Evolutionary conservation across 352 stramenopile genomes (phyloP).

Genomic region (Phytophthora aleatoria): DNA sequence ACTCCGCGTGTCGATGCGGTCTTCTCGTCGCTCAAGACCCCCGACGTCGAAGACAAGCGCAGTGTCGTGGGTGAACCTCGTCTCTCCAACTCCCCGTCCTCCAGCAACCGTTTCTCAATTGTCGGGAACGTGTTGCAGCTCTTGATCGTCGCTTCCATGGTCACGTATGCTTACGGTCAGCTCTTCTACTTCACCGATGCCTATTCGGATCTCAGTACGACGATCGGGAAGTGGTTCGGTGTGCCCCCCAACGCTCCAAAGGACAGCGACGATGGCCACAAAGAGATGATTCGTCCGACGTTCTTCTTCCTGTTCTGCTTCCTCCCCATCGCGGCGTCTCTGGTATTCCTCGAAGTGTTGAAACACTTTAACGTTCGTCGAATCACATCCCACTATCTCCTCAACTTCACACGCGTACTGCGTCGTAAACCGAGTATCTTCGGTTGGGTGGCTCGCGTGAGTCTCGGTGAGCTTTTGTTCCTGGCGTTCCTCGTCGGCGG

Average conservation of each 20-base stretch:
- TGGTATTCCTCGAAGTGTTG: constrained; percentile 51
- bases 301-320: constrained; percentile 60
- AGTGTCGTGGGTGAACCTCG: constrained; percentile 11
- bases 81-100: neutral
- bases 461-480: constrained; percentile 41
- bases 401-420: constrained; percentile 21
- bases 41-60: constrained; percentile 26
- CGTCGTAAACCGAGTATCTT: constrained; percentile 46
- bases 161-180: constrained; percentile 39
- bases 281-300: constrained; percentile 56
- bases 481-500: constrained; percentile 33
- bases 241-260: constrained; percentile 20
- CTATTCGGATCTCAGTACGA: constrained; percentile 26
- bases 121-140: constrained; percentile 18
- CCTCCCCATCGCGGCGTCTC: constrained; percentile 41
- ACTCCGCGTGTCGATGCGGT: constrained; percentile 22
- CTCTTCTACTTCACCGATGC: constrained; percentile 31
- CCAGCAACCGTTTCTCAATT: constrained; percentile 10
- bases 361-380: constrained; percentile 44
- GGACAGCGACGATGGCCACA: constrained; percentile 32
- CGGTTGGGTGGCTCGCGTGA: constrained; percentile 37
- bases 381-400: constrained; percentile 30
- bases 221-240: constrained; percentile 35
- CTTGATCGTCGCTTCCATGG: constrained; percentile 35
- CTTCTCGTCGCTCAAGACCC: constrained; percentile 34